Evolutionary conservation across 352 stramenopile species (phyloP), one percentile per base, ranked within the genome.

Genomic region (Pythium dissimile): DNA sequence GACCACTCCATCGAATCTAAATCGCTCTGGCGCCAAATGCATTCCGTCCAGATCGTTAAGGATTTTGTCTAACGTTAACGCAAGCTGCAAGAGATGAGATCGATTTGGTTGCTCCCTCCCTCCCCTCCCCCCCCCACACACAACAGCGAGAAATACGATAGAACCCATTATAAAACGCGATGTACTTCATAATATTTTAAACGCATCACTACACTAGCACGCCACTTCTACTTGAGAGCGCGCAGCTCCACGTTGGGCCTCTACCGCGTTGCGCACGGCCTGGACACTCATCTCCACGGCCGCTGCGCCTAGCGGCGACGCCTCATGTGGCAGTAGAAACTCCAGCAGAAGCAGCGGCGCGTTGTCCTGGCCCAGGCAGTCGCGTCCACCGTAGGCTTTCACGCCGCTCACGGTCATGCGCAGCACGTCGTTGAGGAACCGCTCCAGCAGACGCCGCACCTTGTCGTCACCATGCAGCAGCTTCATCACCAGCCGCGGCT

Each of bases 361-460:
- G 16, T 63, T 26, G 12, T 56, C 45, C 34, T 63, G 55, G 1
- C 55, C 55, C 12, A 51, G 20, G 44, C 55, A 63, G 35, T 63
- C 23, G 16, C 28, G 45, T 6, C 55, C 45, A 28, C 55, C 46
- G 35, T 38, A 63, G 8, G 55, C 45, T 13, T 63, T 56, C 15
- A 56, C 38, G 10, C 35, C 35, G 16, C 27, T 27, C 28, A 62
- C 43, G 0, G 46, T 63, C 37, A 63, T 43, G 3, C 26, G 27
- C 8, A 63, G 35, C 20, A 56, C 46, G 35, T 63, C 55, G 37
- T 63, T 63, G 10, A 63, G 35, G 16, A 63, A 56, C 5, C 37
- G 27, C 28, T 63, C 46, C n/a, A 63, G 55, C 9, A 54, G 55
- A 5, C 37, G 27, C 9, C 55, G 46, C 13, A 56, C 37, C 5